phyloP scores from a whole-genome alignment of 2,329 filamentous ascomycete genomes.

The Akanthomyces dipterigenus region DNA sequence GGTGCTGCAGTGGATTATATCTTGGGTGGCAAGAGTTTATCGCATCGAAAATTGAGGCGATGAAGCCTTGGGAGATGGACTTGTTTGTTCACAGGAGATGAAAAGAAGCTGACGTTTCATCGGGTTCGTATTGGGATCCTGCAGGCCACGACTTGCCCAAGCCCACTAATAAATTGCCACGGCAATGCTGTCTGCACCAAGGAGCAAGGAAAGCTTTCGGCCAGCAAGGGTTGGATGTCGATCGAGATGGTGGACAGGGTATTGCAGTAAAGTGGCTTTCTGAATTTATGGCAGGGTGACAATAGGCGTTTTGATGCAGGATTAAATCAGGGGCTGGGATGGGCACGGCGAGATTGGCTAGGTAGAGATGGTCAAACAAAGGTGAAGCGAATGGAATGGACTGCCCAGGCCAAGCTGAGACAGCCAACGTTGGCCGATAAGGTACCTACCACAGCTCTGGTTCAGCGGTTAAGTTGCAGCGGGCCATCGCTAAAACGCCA shows the following conservation, averaged over 20 bases:
- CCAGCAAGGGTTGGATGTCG: not conserved
- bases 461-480: not conserved
- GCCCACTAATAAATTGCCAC: constrained; percentile 5
- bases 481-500: not conserved
- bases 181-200: not conserved
- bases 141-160: not conserved
- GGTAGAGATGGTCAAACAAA: not conserved
- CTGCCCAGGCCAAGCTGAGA: not conserved
- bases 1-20: not conserved
- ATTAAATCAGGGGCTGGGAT: not conserved
- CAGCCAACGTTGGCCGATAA: not conserved
- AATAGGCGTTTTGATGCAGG: not conserved
- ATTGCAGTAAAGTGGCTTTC: not conserved
- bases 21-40: not conserved
- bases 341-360: not conserved
- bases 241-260: not conserved
- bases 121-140: not conserved
- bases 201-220: not conserved
- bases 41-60: not conserved
- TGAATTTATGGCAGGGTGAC: no score
- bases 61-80: not conserved
- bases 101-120: not conserved
- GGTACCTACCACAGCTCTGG: not conserved
- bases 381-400: not conserved
- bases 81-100: not conserved